These are phyloP conservation scores for Sequoiadendron giganteum DNA, from an alignment of 75 land plant species.

Conservation along the genomic window DNA sequence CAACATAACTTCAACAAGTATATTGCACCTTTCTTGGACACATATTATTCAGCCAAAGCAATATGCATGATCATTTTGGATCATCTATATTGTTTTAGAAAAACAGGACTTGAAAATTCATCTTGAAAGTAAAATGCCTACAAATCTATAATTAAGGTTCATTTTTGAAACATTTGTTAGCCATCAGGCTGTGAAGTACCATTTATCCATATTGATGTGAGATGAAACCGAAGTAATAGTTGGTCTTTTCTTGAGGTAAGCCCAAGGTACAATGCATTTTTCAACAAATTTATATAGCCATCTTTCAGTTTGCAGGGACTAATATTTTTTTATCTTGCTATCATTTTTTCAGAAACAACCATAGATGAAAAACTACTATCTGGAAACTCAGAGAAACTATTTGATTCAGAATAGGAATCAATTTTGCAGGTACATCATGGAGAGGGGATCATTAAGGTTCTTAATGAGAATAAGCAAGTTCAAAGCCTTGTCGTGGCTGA, in stretches of 20 bases:
- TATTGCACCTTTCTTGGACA: neutral
- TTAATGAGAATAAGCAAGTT: conserved; percentile 46
- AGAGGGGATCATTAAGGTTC: conserved; percentile 22
- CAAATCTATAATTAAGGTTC: neutral
- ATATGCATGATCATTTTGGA: neutral
- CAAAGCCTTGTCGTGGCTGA: conserved; percentile 35
- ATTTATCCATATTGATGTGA: neutral
- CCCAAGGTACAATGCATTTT: neutral
- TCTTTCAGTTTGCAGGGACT: neutral
- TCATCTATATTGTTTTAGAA: neutral
- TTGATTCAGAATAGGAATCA: neutral
- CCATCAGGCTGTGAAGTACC: neutral
- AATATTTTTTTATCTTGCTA: neutral
- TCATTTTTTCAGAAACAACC: neutral
- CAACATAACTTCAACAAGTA: neutral
- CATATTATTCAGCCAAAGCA: neutral
- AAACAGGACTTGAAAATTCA: neutral
- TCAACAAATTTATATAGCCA: neutral
- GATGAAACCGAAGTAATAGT: neutral
- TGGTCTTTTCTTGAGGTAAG: neutral
- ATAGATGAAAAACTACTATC: neutral
- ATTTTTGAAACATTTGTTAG: neutral
- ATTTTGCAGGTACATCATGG: conserved; percentile 47
- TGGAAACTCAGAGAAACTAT: neutral
- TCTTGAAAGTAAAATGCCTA: neutral